phyloP scores from a whole-genome alignment of 2,329 filamentous ascomycete genomes.

The Blumeriella jaapii region DNA sequence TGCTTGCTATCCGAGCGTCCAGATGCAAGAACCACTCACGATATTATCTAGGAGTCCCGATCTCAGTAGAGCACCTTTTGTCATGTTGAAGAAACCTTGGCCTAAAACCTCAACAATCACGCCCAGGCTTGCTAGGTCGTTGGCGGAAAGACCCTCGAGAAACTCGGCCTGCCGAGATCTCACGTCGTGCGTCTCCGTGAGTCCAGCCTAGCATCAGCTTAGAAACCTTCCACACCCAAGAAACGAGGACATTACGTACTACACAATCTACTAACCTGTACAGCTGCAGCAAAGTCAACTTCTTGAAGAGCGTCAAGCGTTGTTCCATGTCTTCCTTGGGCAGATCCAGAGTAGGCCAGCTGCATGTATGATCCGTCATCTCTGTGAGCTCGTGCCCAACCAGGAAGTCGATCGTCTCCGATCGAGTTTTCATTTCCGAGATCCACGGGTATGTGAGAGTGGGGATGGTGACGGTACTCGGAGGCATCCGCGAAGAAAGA shows the following conservation, averaged over 20 bases:
- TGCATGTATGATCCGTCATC: slow-evolving; percentile 11
- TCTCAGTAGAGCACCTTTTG: slow-evolving; percentile 7
- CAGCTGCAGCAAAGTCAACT: slow-evolving; percentile 12
- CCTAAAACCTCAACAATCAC: slow-evolving; percentile 21
- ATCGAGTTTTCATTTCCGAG: slow-evolving; percentile 13
- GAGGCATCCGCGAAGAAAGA: slow-evolving; percentile 4
- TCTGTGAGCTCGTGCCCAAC: slow-evolving; percentile 15
- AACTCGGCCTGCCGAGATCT: slow-evolving; percentile 14
- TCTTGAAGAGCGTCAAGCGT: slow-evolving; percentile 12
- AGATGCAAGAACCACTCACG: background rate
- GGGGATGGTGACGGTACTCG: slow-evolving; percentile 2
- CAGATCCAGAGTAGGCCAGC: slow-evolving; percentile 16
- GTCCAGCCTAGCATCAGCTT: slow-evolving; percentile 4
- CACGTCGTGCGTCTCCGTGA: slow-evolving; percentile 6
- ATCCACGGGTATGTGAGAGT: slow-evolving; percentile 18
- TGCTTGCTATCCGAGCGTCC: background rate
- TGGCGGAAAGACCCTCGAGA: slow-evolving; percentile 11
- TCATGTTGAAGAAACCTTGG: slow-evolving; percentile 18
- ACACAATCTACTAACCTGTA: slow-evolving; percentile 18
- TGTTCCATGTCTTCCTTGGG: slow-evolving; percentile 8
- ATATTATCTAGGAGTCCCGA: slow-evolving; percentile 1
- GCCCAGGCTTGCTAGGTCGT: slow-evolving; percentile 16
- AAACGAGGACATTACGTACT: background rate
- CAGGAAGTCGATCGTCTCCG: slow-evolving; percentile 13
- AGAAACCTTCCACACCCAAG: background rate